These are phyloP conservation scores for Podosphaera fusca DNA, from an alignment of 2,329 filamentous ascomycete species.

Conservation along the genomic window DNA sequence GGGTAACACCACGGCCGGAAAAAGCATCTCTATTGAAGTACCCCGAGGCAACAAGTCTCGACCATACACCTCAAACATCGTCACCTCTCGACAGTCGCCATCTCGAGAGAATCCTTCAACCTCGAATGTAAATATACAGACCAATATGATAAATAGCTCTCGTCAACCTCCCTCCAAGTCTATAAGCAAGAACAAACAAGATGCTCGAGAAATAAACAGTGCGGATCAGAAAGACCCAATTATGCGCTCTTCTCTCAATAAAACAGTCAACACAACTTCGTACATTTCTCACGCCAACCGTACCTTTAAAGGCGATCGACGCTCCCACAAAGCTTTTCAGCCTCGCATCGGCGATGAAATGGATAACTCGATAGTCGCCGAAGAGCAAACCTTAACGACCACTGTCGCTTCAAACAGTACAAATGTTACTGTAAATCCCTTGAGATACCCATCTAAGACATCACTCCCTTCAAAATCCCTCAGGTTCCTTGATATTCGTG, in stretches of 20 bases:
- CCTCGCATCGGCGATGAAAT: conserved; percentile 28
- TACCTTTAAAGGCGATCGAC: conserved; percentile 18
- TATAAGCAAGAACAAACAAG: not conserved
- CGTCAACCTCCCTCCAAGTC: not conserved
- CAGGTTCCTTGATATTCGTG: not conserved
- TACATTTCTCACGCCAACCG: conserved; percentile 15
- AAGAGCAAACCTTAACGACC: conserved; percentile 24
- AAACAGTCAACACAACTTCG: conserved; percentile 4
- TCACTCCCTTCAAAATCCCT: not conserved
- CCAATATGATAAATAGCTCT: not conserved
- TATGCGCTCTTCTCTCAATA: conserved; percentile 4
- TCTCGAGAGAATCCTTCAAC: too few relatives aligned
- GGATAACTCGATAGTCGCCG: conserved; percentile 23
- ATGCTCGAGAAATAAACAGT: not conserved
- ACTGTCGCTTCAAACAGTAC: conserved; percentile 19
- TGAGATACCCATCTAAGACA: not conserved
- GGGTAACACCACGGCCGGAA: not conserved
- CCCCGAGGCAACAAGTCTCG: not conserved
- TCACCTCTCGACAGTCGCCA: not conserved
- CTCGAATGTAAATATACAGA: too few relatives aligned
- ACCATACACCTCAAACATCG: not conserved
- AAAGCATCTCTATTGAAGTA: conserved; percentile 2
- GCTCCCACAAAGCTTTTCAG: conserved; percentile 31
- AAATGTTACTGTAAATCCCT: conserved; percentile 11
- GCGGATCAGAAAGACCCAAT: conserved; percentile 7